Base-by-base conservation (phyloP, 108 stramenopile genomes). In the Skeletonema costatum region DNA sequence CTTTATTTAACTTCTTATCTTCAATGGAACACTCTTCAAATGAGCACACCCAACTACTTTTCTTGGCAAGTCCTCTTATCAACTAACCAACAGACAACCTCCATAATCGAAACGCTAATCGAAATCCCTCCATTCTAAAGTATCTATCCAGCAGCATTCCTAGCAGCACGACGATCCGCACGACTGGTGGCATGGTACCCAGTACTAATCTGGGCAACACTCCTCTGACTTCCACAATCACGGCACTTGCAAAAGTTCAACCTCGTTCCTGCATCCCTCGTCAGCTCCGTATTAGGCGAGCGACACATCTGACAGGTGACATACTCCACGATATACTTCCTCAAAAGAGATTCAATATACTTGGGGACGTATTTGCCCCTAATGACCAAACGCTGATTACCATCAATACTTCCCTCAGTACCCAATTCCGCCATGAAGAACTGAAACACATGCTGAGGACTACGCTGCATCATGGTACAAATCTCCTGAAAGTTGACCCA, bases 401-500 rank as follows among this genome's bases (percentile, higher is more conserved):
- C 99, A 85, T 99, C 99, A 82, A 99, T 98, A 73, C 89, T 83
- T 48, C 95, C 99, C 85, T 99, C 98, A 11, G 99, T 99, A 70
- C 98, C 98, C 35, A 99, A 83, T 78, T 99, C 99, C 56, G 99
- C 98, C 93, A 99, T 96, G 83, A 99, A 98, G 85, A 99, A 99
- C 58, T 94, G 94, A 78, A 97, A 99, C 51, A 99, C 98, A 80
- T 99, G 98, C 72, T 98, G 97, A 10, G 97, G 93, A 78, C 78
- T 77, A 59, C 99, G 95, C 72, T 97, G 92, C 98, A 99, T 99
- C 88, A 97, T 92, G 82, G 91, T 87, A 78, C 98, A 98, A 75
- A 99, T 99, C 78, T 98, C 99, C 73, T 98, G 97, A 75, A 98
- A 99, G 92, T 99, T 99, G 33, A 98, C 92, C 98, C 98, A 99